Conservation (phyloP, 768 basidiomycete species). For the Naganishia antarctica region DNA sequence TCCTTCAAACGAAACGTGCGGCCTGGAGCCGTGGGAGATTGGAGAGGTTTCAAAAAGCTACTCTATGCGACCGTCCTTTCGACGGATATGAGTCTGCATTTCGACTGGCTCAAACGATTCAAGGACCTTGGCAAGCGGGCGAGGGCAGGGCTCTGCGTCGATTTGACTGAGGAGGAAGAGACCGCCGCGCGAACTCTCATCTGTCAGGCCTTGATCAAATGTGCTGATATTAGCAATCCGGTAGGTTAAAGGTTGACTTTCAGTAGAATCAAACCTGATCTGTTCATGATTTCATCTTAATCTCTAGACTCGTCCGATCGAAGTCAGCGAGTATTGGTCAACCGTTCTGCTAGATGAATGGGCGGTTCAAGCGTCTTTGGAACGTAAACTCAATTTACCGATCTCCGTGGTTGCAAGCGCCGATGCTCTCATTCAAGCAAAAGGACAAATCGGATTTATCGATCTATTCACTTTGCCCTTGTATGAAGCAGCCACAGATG, state of each 20-base stretch:
- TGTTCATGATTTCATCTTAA: too few species aligned
- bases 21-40: slow-evolving; percentile 31
- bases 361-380: slow-evolving; percentile 80
- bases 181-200: slow-evolving; percentile 61
- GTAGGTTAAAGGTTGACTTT: slow-evolving; percentile 63
- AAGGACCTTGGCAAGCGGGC: slow-evolving; percentile 51
- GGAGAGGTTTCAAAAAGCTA: slow-evolving; percentile 60
- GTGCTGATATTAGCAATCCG: slow-evolving; percentile 97
- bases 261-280: too few species aligned
- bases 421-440: slow-evolving; percentile 63
- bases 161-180: slow-evolving; percentile 47
- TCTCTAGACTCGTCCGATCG: slow-evolving; percentile 87
- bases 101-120: slow-evolving; percentile 72
- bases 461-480: slow-evolving; percentile 75
- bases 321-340: slow-evolving; percentile 91
- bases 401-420: slow-evolving; percentile 58
- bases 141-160: slow-evolving; percentile 39
- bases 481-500: slow-evolving; percentile 66
- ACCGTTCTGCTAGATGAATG: slow-evolving; percentile 82
- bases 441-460: slow-evolving; percentile 85
- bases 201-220: slow-evolving; percentile 90
- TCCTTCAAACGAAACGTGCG: slow-evolving; percentile 29
- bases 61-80: slow-evolving; percentile 78
- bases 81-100: slow-evolving; percentile 92
- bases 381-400: slow-evolving; percentile 69